Base-by-base conservation (phyloP, 202 grass and related monocot genomes). In the Eragrostis tef region DNA sequence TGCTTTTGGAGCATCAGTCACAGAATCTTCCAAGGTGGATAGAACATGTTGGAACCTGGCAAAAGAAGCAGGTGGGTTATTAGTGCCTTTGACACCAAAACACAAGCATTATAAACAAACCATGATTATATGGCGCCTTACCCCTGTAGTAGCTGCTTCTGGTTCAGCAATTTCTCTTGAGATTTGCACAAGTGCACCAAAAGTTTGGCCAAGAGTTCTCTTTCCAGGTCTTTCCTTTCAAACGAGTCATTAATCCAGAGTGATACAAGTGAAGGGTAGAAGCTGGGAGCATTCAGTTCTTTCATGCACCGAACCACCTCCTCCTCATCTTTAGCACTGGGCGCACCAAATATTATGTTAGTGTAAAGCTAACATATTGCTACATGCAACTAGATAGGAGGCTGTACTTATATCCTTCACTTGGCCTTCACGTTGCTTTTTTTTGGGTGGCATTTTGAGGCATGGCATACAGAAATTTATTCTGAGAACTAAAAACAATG, bases 201-300 rank as follows among this genome's bases (percentile, higher is more conserved):
- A 88, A 97, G 94, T 50, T 81, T 81, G 43, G 84, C 86, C 74
- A 97, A 52, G 52, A 94, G 85, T 78, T 94, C 89, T 78, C 94
- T 94, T 80, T 97, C 91, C 34, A 67, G 51, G 45, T 92, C 83
- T 77, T 89, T 94, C 54, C 94, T 94, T 78, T 97, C 94, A 31
- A 97, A 97, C 0, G 94, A 97, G 68, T 97, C 89, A 5, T 79
- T 90, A 43, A 97, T 73, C 94, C 94, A 97, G 26, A 91, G 78
- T 34, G 94, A 92, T 72, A 97, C 70, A 29, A 94, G 72, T 31
- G 79, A 84, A 64, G 86, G 91, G 79, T 94, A 94, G 50, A 90
- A 97, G 45, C 59, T 62, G 56, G 91, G 91, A 61, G 89, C 81
- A 65, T 94, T 94, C 74, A 97, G 51, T 85, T 94, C 94, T 84